Evolutionary conservation across 176 grass and related monocot species (phyloP), one percentile per base, ranked within the genome.

Genomic region (Leersia perrieri): DNA sequence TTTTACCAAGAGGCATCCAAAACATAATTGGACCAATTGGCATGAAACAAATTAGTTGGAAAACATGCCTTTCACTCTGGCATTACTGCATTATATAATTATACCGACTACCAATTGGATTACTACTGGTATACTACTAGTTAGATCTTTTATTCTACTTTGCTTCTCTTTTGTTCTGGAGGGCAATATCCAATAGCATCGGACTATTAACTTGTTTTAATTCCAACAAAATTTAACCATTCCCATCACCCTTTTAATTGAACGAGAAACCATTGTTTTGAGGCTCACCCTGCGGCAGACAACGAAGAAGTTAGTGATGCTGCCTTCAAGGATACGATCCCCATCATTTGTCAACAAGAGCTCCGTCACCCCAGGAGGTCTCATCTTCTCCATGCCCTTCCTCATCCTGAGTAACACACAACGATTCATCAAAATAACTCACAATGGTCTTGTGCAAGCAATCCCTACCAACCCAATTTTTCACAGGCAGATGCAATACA

Each of bases 301-400:
- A 63, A 98, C 83, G 49, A 98, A 98, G 73, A 98, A 94, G 70
- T 94, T 98, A 63, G 95, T 94, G 28, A 94, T 71, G 26, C 70
- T 80, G 42, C 92, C 95, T 90, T 98, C 95, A 47, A 98, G 92
- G 75, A 98, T 87, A 53, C 57, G 83, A 81, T 98, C 83, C 39
- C 95, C 95, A 23, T 98, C 84, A 18, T 94, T 93, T 9, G 78
- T 89, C 79, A 98, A 75, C 76, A 98, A 86, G 23, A 94, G 91
- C 78, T 98, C 92, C 1, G 88, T 98, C 26, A 68, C 66, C 64
- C 85, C 80, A 31, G 88, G 92, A 68, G 92, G 92, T 78, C 90
- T 94, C 92, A 93, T 91, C 77, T 91, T 97, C 45, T 97, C 94
- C 91, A 98, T 67, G 42, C 51, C 73, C 85, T 93, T 92, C 85